Conservation (phyloP, 1,284 basidiomycete genomes). For the Sporisorium graminicola region DNA sequence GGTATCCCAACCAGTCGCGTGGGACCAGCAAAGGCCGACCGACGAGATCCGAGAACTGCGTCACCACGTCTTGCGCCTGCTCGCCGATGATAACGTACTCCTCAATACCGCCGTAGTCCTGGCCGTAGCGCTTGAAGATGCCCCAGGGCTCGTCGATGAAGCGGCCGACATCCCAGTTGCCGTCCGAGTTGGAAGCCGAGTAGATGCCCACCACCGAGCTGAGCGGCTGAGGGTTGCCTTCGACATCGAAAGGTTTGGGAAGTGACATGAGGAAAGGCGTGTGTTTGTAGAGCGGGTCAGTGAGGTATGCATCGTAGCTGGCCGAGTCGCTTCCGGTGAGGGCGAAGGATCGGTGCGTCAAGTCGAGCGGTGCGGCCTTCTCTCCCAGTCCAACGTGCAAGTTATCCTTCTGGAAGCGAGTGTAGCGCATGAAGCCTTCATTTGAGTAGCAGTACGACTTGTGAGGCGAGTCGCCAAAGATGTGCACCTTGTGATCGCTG, state of each 20-base stretch:
- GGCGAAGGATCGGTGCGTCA: constrained; percentile 68
- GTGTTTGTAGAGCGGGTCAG: constrained; percentile 72
- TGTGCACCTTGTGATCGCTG: constrained; percentile 47
- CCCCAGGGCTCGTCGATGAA: constrained; percentile 71
- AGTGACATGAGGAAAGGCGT: constrained; percentile 71
- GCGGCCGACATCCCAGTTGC: constrained; percentile 70
- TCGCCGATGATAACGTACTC: constrained; percentile 70
- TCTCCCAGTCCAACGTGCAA: constrained; percentile 71
- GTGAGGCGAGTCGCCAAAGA: constrained; percentile 69
- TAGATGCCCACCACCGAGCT: constrained; percentile 70
- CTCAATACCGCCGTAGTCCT: constrained; percentile 71
- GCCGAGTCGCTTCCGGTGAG: constrained; percentile 70
- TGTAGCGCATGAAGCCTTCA: constrained; percentile 67
- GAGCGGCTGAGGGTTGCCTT: constrained; percentile 37
- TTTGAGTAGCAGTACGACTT: constrained; percentile 70
- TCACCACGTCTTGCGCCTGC: constrained; percentile 68
- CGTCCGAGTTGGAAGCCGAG: constrained; percentile 70
- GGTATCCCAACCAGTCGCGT: constrained; percentile 71
- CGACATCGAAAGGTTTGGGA: constrained; percentile 53
- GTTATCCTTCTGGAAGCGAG: constrained; percentile 42
- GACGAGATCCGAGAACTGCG: constrained; percentile 66
- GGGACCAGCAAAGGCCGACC: constrained; percentile 70
- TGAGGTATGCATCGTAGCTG: constrained; percentile 70
- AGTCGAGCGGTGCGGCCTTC: constrained; percentile 71
- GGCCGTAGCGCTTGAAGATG: constrained; percentile 70